phyloP scores from a whole-genome alignment of 148 eudicot species.

The Pouteria glomerata region DNA sequence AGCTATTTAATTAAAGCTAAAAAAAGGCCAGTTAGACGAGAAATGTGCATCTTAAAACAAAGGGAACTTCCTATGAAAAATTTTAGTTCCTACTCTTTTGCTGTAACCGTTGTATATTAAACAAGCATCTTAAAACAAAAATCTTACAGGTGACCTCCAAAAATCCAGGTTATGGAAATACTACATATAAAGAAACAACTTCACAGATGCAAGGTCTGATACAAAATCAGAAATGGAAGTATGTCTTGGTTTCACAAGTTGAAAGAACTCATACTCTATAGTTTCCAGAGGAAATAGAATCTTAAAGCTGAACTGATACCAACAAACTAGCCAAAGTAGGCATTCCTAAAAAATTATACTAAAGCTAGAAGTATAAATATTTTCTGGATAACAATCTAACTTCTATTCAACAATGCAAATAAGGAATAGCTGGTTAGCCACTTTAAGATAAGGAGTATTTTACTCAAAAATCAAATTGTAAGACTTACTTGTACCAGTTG shows the following conservation, averaged over 20 bases:
- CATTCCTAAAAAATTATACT: neutral
- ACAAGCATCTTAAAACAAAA: neutral
- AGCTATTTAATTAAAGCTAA: too few species aligned
- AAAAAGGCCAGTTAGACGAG: too few species aligned
- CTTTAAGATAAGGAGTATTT: neutral
- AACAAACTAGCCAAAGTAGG: neutral
- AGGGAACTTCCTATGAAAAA: too few species aligned
- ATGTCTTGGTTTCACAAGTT: neutral
- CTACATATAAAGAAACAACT: neutral
- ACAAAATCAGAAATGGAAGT: neutral
- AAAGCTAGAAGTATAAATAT: neutral
- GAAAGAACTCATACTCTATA: neutral
- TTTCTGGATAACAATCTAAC: neutral
- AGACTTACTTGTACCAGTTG: constrained; percentile 96
- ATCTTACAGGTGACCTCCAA: neutral
- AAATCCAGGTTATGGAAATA: neutral
- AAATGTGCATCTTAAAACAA: too few species aligned
- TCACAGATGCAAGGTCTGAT: neutral
- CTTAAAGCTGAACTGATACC: neutral
- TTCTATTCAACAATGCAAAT: neutral
- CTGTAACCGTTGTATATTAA: neutral
- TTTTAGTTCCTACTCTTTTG: neutral
- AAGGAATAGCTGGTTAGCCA: constrained; percentile 3
- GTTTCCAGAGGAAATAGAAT: neutral
- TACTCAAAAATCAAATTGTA: neutral